These are phyloP conservation scores for Talaromyces stipitatus DNA, from an alignment of 495 filamentous ascomycete genomes.

Conservation along the genomic window DNA sequence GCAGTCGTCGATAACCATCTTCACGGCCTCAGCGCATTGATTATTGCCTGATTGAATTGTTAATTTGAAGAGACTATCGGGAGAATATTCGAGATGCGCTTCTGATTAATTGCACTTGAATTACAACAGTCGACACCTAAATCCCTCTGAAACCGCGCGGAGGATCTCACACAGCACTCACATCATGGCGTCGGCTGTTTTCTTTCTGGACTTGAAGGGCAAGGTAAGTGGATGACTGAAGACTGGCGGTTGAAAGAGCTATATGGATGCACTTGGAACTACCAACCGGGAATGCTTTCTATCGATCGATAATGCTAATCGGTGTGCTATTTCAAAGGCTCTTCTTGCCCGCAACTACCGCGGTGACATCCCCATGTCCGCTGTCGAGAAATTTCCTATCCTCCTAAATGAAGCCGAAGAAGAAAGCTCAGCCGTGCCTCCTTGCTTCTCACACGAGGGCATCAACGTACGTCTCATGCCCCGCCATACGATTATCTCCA, in stretches of 20 bases:
- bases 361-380: conserved; percentile 98
- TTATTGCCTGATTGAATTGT: not conserved
- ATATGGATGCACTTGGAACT: too few species aligned
- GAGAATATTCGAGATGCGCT: not conserved
- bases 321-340: conserved; percentile 64
- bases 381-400: conserved; percentile 96
- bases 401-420: conserved; percentile 98
- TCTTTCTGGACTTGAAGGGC: conserved; percentile 99
- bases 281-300: too few species aligned
- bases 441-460: conserved; percentile 97
- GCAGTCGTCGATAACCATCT: not conserved
- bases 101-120: not conserved
- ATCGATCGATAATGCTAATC: not conserved
- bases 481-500: not conserved
- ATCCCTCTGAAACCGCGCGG: not conserved
- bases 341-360: conserved; percentile 97
- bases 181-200: conserved; percentile 92
- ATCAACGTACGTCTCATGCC: conserved; percentile 67
- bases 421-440: conserved; percentile 94
- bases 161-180: not conserved
- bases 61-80: not conserved
- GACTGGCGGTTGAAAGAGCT: too few species aligned
- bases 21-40: not conserved
- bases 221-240: conserved; percentile 59
- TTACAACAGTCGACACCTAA: not conserved